These are phyloP conservation scores for Arabidopsis lyrata DNA, from an alignment of 441 rosid genomes.

Conservation along the genomic window DNA sequence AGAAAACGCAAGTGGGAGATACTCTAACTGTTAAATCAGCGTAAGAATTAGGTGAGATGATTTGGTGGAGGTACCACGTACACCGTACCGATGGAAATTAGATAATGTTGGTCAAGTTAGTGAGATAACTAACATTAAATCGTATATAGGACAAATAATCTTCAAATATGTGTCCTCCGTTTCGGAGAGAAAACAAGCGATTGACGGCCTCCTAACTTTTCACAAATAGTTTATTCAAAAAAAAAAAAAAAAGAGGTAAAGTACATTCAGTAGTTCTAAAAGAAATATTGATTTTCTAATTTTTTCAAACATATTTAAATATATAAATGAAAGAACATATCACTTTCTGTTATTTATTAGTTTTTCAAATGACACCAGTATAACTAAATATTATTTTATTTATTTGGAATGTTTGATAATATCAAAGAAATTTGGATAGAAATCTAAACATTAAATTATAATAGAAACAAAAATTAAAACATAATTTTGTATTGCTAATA, in stretches of 20 bases:
- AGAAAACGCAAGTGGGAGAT: slow-evolving; percentile 1
- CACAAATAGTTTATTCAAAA: no score
- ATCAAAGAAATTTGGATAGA: background rate
- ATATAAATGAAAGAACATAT: background rate
- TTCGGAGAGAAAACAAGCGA: background rate
- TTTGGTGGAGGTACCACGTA: slow-evolving; percentile 37
- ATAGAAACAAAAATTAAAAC: background rate
- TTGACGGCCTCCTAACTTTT: background rate
- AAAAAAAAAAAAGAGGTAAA: background rate
- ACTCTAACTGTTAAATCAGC: slow-evolving; percentile 4
- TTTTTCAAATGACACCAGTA: background rate
- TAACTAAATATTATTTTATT: background rate
- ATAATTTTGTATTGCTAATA: background rate
- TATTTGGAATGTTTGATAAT: background rate
- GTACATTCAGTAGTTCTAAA: background rate
- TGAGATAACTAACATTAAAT: background rate
- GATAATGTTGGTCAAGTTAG: slow-evolving; percentile 5
- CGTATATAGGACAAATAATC: background rate
- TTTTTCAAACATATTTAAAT: background rate
- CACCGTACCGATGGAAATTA: slow-evolving; percentile 19
- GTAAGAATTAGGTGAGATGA: slow-evolving; percentile 14
- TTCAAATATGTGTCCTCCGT: background rate
- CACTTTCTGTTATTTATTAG: background rate
- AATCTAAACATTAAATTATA: background rate
- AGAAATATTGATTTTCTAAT: background rate